Evolutionary conservation across 768 basidiomycete genomes (phyloP), one percentile per base, ranked within the genome.

Genomic region (Suillus placidus): DNA sequence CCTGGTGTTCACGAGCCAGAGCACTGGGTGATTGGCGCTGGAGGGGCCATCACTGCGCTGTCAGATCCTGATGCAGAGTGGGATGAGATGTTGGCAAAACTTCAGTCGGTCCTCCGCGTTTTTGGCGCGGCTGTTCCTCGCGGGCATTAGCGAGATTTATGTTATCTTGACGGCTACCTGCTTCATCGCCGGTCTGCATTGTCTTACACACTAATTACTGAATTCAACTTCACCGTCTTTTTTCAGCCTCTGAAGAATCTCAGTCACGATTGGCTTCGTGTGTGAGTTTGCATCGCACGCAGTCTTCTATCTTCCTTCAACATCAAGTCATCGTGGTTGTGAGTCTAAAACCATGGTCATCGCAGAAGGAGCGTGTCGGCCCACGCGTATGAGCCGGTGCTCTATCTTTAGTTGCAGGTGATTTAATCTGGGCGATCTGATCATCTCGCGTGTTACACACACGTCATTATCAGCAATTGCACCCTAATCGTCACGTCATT

Each of bases 11-110:
- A 63, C 20, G 69, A 65, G 67, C 68, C 72, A 35, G 88, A 93
- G 71, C 81, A 87, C 47, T 94, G 92, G 93, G 79, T 81, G 2
- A 82, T 97, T 38, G 96, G 95, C 23, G 94, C 95, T 23, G 96
- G 96, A n/a, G 96, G 96, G 42, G 96, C 95, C 12, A 97, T 99
- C 69, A 98, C 96, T 26, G 95, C 94, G 16, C 82, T 98, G 45
- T 96, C 95, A 6, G 87, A 95, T 66, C 83, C 90, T 6, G 85
- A 88, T 54, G 88, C 83, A 7, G 96, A 98, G 75, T 97, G 95
- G 95, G 95, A 97, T 8, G 96, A 98, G 75, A 97, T 98, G 85
- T 71, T 87, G 23, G 82, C 88, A n/a, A 98, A 99, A 75, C 84
- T 96, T 34, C 84, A 88, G 67, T 92, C 91, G 70, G 91, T 92